A percentile compares a stretch with the other conserved stretches of the same genome.
Conservation (phyloP, 495 filamentous ascomycete species). For the Penicilliopsis zonata region DNA sequence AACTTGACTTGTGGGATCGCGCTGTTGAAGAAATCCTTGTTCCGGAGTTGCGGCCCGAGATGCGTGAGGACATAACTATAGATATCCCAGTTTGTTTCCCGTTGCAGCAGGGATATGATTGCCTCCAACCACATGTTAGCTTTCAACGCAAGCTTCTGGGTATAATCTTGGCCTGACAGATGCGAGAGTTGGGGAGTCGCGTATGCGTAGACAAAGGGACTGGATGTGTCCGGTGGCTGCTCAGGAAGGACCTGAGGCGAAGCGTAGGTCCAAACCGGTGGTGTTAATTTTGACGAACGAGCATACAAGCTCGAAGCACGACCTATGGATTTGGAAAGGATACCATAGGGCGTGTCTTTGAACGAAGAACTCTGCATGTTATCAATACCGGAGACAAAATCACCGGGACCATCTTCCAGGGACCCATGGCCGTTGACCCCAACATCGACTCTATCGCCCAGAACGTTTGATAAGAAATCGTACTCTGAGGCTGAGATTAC, state of each 20-base stretch:
- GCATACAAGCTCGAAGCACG: slow-evolving; percentile 20
- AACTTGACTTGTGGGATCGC: slow-evolving; percentile 61
- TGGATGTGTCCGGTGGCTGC: slow-evolving; percentile 34
- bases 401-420: slow-evolving; percentile 13
- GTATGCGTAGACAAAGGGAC: slow-evolving; percentile 31
- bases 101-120: slow-evolving; percentile 59
- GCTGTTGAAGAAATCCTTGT: slow-evolving; percentile 70
- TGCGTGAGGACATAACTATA: slow-evolving; percentile 86
- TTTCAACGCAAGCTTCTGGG: slow-evolving; percentile 36
- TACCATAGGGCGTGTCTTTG: slow-evolving; percentile 11
- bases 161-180: slow-evolving; percentile 12
- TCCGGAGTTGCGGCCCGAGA: slow-evolving; percentile 77
- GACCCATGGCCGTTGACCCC: slow-evolving; percentile 14
- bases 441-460: slow-evolving; percentile 51
- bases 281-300: slow-evolving; percentile 29
- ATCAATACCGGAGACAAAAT: slow-evolving; percentile 12
- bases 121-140: slow-evolving; percentile 66
- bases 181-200: slow-evolving; percentile 9
- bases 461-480: slow-evolving; percentile 54
- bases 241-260: slow-evolving; percentile 39
- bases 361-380: slow-evolving; percentile 9
- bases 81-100: slow-evolving; percentile 82
- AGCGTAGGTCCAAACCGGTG: slow-evolving; percentile 44
- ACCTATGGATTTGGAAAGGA: slow-evolving; percentile 16
- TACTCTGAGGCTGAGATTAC: slow-evolving; percentile 54